Conservation (phyloP, 352 stramenopile species). For the Globisporangium spiculum region DNA sequence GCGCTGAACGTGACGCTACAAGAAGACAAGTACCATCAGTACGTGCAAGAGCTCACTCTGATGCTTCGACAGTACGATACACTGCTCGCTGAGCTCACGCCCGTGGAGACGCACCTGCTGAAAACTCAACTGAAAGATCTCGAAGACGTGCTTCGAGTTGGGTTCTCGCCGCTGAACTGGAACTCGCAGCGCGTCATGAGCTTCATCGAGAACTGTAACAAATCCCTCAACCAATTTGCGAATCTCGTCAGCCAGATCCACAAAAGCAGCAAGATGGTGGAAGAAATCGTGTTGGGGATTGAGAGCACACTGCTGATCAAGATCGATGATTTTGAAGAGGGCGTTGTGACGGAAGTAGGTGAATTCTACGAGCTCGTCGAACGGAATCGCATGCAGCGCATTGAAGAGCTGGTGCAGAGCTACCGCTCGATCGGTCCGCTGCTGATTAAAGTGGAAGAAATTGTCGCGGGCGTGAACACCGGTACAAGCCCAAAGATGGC, state of each 20-base stretch:
- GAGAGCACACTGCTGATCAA: slow-evolving; percentile 91
- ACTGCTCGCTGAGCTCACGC: slow-evolving; percentile 77
- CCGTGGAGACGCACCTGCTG: slow-evolving; percentile 89
- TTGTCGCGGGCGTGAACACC: slow-evolving; percentile 92
- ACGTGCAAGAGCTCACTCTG: slow-evolving; percentile 89
- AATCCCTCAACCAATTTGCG: slow-evolving; percentile 91
- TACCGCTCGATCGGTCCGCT: slow-evolving; percentile 92
- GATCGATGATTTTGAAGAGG: slow-evolving; percentile 88
- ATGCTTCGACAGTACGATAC: slow-evolving; percentile 92
- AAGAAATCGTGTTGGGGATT: slow-evolving; percentile 91
- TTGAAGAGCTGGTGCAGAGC: slow-evolving; percentile 92
- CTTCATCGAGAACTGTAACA: slow-evolving; percentile 93
- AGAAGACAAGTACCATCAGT: slow-evolving; percentile 95
- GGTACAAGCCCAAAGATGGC: slow-evolving; percentile 88
- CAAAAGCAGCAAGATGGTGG: slow-evolving; percentile 95
- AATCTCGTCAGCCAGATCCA: slow-evolving; percentile 94
- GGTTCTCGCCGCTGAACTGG: slow-evolving; percentile 96
- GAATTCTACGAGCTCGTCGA: slow-evolving; percentile 95
- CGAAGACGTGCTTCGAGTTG: slow-evolving; percentile 80
- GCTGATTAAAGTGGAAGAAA: slow-evolving; percentile 95
- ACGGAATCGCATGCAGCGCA: slow-evolving; percentile 85
- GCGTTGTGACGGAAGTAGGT: slow-evolving; percentile 88
- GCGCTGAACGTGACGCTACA: slow-evolving; percentile 95
- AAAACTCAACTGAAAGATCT: slow-evolving; percentile 89
- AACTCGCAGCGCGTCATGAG: slow-evolving; percentile 95